A percentile compares a stretch with the other conserved stretches of the same genome.
These are phyloP conservation scores for Ogataea haglerorum DNA, from an alignment of 805 yeast species.

Conservation along the genomic window DNA sequence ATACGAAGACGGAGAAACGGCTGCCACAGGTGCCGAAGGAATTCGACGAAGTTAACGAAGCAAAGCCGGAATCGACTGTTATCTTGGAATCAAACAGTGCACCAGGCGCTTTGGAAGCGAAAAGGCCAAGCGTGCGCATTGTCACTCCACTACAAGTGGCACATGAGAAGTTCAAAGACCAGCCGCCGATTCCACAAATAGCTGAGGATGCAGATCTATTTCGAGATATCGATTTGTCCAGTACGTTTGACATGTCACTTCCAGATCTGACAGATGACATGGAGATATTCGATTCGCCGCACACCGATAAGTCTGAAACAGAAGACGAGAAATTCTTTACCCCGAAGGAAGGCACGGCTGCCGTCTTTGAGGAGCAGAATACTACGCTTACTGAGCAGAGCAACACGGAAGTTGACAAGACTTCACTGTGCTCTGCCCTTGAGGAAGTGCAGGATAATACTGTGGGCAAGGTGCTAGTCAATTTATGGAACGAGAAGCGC, in stretches of 20 bases:
- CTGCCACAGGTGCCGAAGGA: neutral
- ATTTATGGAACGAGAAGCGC: slow-evolving; percentile 14
- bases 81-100: neutral
- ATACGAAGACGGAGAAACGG: neutral
- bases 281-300: slow-evolving; percentile 4
- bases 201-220: slow-evolving; percentile 15
- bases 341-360: slow-evolving; percentile 16
- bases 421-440: slow-evolving; percentile 29
- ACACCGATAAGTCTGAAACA: slow-evolving; percentile 8
- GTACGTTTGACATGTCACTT: slow-evolving; percentile 15
- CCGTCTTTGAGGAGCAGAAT: slow-evolving; percentile 8
- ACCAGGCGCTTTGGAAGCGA: neutral
- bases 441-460: slow-evolving; percentile 20
- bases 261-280: slow-evolving; percentile 15
- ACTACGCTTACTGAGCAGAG: neutral
- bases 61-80: neutral
- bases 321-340: slow-evolving; percentile 16
- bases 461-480: slow-evolving; percentile 20
- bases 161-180: slow-evolving; percentile 4
- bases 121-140: slow-evolving; percentile 1
- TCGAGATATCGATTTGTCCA: slow-evolving; percentile 15
- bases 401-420: slow-evolving; percentile 10
- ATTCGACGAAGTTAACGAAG: neutral
- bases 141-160: slow-evolving; percentile 8
- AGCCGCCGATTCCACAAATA: neutral